Conservation (phyloP, 2,329 filamentous ascomycete species). For the Lecanicillium sp. region DNA sequence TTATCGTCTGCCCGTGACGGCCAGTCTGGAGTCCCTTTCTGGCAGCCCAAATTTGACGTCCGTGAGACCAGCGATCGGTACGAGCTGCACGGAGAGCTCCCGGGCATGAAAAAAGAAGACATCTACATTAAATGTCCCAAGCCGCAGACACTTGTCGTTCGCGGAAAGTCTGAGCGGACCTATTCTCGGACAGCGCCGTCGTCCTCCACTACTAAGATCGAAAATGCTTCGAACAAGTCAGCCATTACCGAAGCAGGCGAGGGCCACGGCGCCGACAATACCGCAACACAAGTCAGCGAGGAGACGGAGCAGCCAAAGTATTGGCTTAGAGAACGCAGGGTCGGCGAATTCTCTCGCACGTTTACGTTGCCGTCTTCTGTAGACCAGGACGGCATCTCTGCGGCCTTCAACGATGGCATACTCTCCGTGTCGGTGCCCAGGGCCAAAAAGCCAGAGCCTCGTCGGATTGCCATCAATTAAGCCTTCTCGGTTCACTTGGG, state of each 20-base stretch:
- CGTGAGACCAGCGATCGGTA: slow-evolving; percentile 57
- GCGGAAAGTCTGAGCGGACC: slow-evolving; percentile 48
- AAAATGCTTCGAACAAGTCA: slow-evolving; percentile 29
- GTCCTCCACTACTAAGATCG: slow-evolving; percentile 33
- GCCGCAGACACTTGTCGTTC: slow-evolving; percentile 56
- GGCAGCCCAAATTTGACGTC: slow-evolving; percentile 65
- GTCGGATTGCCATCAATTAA: slow-evolving; percentile 43
- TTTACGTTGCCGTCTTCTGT: slow-evolving; percentile 56
- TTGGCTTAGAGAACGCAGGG: slow-evolving; percentile 1
- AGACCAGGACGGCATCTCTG: slow-evolving; percentile 49
- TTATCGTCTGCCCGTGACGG: slow-evolving; percentile 23
- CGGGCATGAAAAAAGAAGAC: slow-evolving; percentile 60
- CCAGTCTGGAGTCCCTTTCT: slow-evolving; percentile 28
- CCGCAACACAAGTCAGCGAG: not conserved
- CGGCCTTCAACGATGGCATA: slow-evolving; percentile 54
- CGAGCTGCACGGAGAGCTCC: slow-evolving; percentile 65
- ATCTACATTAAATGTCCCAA: slow-evolving; percentile 65
- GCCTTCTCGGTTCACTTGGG: not conserved
- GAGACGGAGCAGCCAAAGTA: slow-evolving; percentile 3
- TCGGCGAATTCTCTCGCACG: slow-evolving; percentile 50
- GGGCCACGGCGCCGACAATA: not conserved
- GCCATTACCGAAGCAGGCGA: slow-evolving; percentile 29
- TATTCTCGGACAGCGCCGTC: slow-evolving; percentile 40
- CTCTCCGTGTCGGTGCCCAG: slow-evolving; percentile 55
- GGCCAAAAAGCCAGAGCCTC: slow-evolving; percentile 43